phyloP scores from a whole-genome alignment of 768 basidiomycete genomes.

The Daedaleopsis sinensis region DNA sequence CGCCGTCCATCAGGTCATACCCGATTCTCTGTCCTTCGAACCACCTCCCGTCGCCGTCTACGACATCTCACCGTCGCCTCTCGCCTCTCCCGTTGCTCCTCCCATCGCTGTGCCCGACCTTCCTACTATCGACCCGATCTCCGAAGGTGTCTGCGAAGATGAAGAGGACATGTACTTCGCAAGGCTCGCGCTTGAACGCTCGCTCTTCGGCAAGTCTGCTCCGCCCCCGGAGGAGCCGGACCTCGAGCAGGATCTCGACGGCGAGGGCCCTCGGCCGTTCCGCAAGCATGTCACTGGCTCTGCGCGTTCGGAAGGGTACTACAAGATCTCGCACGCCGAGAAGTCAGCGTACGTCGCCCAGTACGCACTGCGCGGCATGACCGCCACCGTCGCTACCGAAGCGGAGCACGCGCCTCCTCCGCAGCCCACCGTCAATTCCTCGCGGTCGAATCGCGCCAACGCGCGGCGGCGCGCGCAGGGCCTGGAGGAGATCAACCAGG shows the following conservation, averaged over 20 bases:
- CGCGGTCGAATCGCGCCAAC: slow-evolving; percentile 89
- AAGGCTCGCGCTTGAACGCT: slow-evolving; percentile 57
- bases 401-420: slow-evolving; percentile 48
- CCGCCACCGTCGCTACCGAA: slow-evolving; percentile 44
- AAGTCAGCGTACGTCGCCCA: slow-evolving; percentile 93
- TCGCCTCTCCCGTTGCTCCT: slow-evolving; percentile 45
- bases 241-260: slow-evolving; percentile 21
- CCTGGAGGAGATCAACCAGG: slow-evolving; percentile 92
- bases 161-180: slow-evolving; percentile 90
- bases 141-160: slow-evolving; percentile 69
- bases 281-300: slow-evolving; percentile 83
- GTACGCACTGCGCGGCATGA: slow-evolving; percentile 65
- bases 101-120: slow-evolving; percentile 42
- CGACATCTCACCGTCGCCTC: slow-evolving; percentile 53
- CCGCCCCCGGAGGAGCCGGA: slow-evolving; percentile 22
- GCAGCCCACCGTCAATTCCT: slow-evolving; percentile 65
- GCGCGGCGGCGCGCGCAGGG: slow-evolving; percentile 91
- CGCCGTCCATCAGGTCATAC: slow-evolving; percentile 52
- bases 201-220: slow-evolving; percentile 24
- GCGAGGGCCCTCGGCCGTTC: slow-evolving; percentile 53
- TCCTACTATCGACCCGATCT: slow-evolving; percentile 53
- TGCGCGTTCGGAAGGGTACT: slow-evolving; percentile 92
- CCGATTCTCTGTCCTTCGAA: slow-evolving; percentile 52
- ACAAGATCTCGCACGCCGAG: slow-evolving; percentile 90
- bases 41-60: slow-evolving; percentile 53